Percentiles rank a stretch among this genome's conserved stretches.
Evolutionary conservation across 345 rosid genomes (phyloP).

Genomic region (Salix brachista): DNA sequence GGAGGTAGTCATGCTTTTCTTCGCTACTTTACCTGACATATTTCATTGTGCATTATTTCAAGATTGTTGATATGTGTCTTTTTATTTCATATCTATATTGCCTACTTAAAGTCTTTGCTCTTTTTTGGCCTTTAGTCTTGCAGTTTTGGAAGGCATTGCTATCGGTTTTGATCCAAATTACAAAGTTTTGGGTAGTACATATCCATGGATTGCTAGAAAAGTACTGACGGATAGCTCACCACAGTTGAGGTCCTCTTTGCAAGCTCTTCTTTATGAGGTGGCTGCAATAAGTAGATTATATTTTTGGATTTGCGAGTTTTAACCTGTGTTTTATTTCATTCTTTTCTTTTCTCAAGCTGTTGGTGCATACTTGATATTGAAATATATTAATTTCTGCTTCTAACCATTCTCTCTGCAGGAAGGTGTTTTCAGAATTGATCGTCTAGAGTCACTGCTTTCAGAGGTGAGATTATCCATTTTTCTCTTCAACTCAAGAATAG

Average conservation of each 20-base stretch:
- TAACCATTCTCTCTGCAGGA: conserved; percentile 41
- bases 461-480: conserved; percentile 55
- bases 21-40: background rate
- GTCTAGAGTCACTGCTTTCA: conserved; percentile 72
- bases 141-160: conserved; percentile 96
- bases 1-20: conserved; percentile 52
- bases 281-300: background rate
- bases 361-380: background rate
- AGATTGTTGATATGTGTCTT: background rate
- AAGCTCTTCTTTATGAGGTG: conserved; percentile 78
- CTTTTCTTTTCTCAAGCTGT: background rate
- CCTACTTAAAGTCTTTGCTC: background rate
- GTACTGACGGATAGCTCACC: conserved; percentile 85
- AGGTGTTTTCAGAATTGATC: conserved; percentile 88
- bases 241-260: conserved; percentile 68
- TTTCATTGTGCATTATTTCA: background rate
- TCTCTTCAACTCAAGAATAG: background rate
- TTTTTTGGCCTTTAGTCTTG: conserved; percentile 52
- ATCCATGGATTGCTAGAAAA: conserved; percentile 98
- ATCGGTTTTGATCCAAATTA: conserved; percentile 68
- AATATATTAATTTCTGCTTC: conserved; percentile 5
- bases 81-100: background rate
- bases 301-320: background rate
- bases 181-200: conserved; percentile 93
- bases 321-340: background rate